Evolutionary conservation across 2,329 filamentous ascomycete genomes (phyloP), one percentile per base, ranked within the genome.

Genomic region (Sporothrix pseudoabietina): DNA sequence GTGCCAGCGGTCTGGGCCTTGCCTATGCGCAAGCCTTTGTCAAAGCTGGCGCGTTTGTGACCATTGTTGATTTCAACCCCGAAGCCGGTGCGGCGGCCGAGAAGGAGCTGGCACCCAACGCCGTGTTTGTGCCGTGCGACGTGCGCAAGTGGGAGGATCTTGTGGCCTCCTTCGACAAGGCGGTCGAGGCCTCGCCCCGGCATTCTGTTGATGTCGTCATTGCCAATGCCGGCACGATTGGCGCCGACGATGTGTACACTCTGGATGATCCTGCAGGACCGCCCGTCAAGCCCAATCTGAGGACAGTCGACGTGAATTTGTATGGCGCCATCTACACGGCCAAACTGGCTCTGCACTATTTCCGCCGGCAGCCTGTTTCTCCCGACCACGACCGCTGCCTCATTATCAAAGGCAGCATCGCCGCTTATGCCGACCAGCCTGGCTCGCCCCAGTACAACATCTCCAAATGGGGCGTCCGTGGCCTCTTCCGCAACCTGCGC

Each of bases 351-450:
- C 78, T 84, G 9, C 83, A 85, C 74, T 85, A 85, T 74, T 85
- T 86, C 76, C 77, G 83, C 1, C 79, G 82, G 61, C 81, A 83
- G 47, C 82, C 82, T 0, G 80, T 82, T 19, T 78, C 75, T 0
- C 77, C 79, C 0, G 79, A 81, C 0, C 78, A 81, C 7, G 84
- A 86, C 73, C 81, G 85, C 0, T 85, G 84, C 72, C 82, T 87
- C 52, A 84, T 87, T 66, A 82, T 87, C 30, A 85, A 82, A 0
- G 83, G 83, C 4, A 85, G 83, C 72, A 81, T 87, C 77, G 84
- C 84, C 0, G 82, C 81, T 0, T 87, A 82, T 77, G 82, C 85
- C 65, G 85, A 87, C 74, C 82, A 81, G 8, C 82, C 82, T 32
- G 81, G 82, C 19, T 81, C 81, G 52, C 80, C 80, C 76, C 78